These are phyloP conservation scores for Sphaerostilbella broomeana DNA, from an alignment of 2,329 filamentous ascomycete genomes.

Conservation along the genomic window DNA sequence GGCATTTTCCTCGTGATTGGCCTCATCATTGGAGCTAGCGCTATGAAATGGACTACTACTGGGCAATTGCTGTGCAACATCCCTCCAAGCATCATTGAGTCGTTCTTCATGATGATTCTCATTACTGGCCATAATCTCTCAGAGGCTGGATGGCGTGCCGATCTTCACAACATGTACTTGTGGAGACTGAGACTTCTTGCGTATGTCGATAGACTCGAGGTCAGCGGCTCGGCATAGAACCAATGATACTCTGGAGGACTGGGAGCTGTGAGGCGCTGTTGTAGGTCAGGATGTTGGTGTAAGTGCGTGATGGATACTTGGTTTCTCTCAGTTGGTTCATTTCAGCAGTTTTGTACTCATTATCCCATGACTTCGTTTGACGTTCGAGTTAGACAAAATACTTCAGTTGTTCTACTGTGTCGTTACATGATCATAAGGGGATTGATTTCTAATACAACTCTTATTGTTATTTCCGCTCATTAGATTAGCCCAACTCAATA, in stretches of 20 bases:
- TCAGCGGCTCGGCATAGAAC: background rate
- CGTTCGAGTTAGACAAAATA: too few relatives aligned
- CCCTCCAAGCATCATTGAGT: slow-evolving; percentile 20
- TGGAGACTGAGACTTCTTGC: background rate
- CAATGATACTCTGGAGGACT: background rate
- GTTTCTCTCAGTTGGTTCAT: too few relatives aligned
- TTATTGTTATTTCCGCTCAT: too few relatives aligned
- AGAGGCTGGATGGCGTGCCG: slow-evolving; percentile 16
- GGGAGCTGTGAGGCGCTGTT: too few relatives aligned
- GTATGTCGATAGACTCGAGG: background rate
- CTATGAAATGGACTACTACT: slow-evolving; percentile 19
- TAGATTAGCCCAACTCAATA: too few relatives aligned
- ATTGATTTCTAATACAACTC: too few relatives aligned
- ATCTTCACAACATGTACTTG: slow-evolving; percentile 20
- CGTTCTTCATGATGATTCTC: slow-evolving; percentile 23
- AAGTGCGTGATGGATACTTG: too few relatives aligned
- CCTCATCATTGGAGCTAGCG: slow-evolving; percentile 18
- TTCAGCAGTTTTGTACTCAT: too few relatives aligned
- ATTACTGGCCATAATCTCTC: slow-evolving; percentile 20
- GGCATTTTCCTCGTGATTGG: slow-evolving; percentile 17
- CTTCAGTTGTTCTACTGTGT: too few relatives aligned
- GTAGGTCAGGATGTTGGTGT: too few relatives aligned
- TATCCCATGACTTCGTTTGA: too few relatives aligned
- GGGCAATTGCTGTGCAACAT: slow-evolving; percentile 22
- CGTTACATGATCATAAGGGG: too few relatives aligned